Base-by-base conservation (phyloP, 495 filamentous ascomycete species). In the Aspergillus diversus region DNA sequence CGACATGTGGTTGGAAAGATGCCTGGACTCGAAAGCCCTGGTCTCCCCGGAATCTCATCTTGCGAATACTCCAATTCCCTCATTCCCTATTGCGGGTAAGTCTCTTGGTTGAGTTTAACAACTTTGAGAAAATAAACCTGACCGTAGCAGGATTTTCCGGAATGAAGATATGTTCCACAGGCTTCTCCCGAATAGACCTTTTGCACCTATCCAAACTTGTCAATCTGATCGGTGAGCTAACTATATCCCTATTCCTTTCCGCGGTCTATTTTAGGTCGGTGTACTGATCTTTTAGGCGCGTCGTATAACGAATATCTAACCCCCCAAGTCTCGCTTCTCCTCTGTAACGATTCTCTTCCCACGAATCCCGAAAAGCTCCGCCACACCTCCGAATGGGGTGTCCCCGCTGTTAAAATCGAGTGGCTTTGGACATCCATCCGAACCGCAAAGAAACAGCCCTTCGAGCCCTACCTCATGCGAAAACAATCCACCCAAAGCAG, bases 1-100 rank as follows among this genome's bases (percentile, higher is more conserved):
- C 9, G 91, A 97, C 65, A 95, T 93, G 82, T 99, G 94, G 87
- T 80, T 98, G 42, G 95, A 99, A 75, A 82, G 86, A 48, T 98
- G 94, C 71, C 76, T 98, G 35, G 85, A 92, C 67, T 83, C 86
- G 15, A 92, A 90, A 67, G 77, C 72, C 8, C 82, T 92, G 59
- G 84, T 92, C 39, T 79, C 88, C 9, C 92, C 93, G n/a, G 73
- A 77, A 54, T 81, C 86, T 1, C 83, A 94, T 71, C 80, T 91
- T 58, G 84, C 91, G 31, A 91, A 89, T 63, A 88, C 83, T 5
- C 93, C 94, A 1, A 90, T 97, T 62, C 81, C 84, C 6, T 68
- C 73, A 34, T 90, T 90, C 59, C 89, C 88, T 33, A 84, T 96
- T 15, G 67, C 77, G 77, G 84, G 87, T 87, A 67, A 63, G 77